Evolutionary conservation across 1,284 basidiomycete genomes (phyloP), one percentile per base, ranked within the genome.

Genomic region (Gymnopus androsaceus): DNA sequence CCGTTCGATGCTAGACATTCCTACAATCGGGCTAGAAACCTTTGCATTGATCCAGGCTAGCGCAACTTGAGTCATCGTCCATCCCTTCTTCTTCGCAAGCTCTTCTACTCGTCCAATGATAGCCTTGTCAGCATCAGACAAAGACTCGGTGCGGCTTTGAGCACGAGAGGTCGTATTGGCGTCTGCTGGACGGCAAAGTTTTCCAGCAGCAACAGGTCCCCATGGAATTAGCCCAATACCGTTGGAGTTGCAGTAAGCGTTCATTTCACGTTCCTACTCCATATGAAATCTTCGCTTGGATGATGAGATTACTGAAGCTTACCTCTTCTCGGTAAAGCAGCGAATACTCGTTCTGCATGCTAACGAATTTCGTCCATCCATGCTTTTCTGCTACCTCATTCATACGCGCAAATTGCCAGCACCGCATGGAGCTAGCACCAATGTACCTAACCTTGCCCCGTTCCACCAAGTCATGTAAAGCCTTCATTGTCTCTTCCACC

Each of bases 381-480:
- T 72, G 62, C 54, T 61, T 66, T 23, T 63, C 66, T 33, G 68
- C 68, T 14, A 69, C 68, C 34, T 72, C 66, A 57, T 76, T 76
- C 61, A 77, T 63, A 46, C 68, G 66, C 5, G 72, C 71, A 41
- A 81, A 75, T 44, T 78, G 72, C 75, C 74, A 78, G 23, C 69
- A 64, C 3, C 70, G 59, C 72, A 77, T 76, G 25, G 73, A 77
- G 55, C 73, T 75, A 3, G 73, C 75, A 4, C 77, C 77, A 37
- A 80, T 71, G 54, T 79, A 79, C 4, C 75, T 65, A n/a, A 74
- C 75, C 41, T 75, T 75, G 0, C 79, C 76, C 33, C 62, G 65
- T 56, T 72, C 57, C 0, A 78, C 69, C 27, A 80, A 67, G 44
- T 78, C 78, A 55, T 79, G 73, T 2, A 79, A 64, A 0, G 75